Percentiles rank a stretch among this genome's conserved stretches.
Conservation (phyloP, 805 yeast species). For the Komagataella populi region DNA sequence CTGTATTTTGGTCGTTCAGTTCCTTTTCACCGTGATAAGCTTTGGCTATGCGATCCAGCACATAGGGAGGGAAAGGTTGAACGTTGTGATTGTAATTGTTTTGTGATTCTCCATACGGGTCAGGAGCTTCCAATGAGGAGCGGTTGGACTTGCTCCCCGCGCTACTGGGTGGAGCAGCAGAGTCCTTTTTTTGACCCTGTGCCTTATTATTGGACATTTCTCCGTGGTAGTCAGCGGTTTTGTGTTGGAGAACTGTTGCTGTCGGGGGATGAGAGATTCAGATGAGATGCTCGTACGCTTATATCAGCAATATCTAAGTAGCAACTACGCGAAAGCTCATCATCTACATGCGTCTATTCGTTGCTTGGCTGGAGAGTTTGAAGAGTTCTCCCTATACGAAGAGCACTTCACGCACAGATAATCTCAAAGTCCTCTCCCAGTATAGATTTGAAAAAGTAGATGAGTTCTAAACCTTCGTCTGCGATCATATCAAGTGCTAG, state of each 20-base stretch:
- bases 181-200: not conserved
- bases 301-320: not conserved
- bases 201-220: not conserved
- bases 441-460: not conserved
- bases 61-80: slow-evolving; percentile 48
- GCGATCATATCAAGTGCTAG: not conserved
- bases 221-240: not conserved
- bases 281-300: not conserved
- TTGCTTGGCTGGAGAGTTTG: not conserved
- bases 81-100: slow-evolving; percentile 10
- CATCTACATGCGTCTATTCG: not conserved
- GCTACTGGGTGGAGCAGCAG: not conserved
- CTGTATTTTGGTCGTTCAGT: slow-evolving; percentile 5
- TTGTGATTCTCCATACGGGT: slow-evolving; percentile 4
- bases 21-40: slow-evolving; percentile 20
- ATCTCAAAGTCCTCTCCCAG: not conserved
- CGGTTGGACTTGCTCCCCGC: not conserved
- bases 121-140: not conserved
- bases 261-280: not conserved
- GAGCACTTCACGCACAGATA: not conserved
- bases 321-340: not conserved
- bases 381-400: not conserved
- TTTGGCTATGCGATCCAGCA: slow-evolving; percentile 36
- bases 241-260: not conserved
- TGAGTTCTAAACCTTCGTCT: not conserved